Percentiles rank a stretch among this genome's conserved stretches.
These are phyloP conservation scores for Penicillium herquei DNA, from an alignment of 495 filamentous ascomycete species.

Conservation along the genomic window DNA sequence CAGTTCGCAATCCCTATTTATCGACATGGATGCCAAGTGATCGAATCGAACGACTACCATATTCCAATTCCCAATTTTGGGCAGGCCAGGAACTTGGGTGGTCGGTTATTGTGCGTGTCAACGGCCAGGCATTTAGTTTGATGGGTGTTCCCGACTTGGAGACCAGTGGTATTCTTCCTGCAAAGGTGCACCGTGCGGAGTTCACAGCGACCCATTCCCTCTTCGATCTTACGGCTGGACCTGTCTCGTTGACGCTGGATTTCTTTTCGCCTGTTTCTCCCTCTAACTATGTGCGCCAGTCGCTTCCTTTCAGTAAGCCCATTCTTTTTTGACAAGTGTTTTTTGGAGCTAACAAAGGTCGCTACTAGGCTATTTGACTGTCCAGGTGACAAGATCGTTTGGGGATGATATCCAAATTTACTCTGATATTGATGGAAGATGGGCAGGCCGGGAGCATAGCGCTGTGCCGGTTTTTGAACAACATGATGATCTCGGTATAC, in stretches of 20 bases:
- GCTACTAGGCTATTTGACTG: slow-evolving; percentile 59
- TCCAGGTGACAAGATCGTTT: slow-evolving; percentile 46
- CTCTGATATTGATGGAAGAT: slow-evolving; percentile 50
- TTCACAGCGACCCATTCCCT: slow-evolving; percentile 49
- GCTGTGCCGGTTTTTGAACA: slow-evolving; percentile 29
- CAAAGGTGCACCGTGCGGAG: slow-evolving; percentile 36
- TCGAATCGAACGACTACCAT: slow-evolving; percentile 35
- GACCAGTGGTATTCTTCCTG: slow-evolving; percentile 27
- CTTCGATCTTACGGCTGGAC: slow-evolving; percentile 43
- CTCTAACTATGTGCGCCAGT: slow-evolving; percentile 76
- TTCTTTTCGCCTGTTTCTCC: slow-evolving; percentile 90
- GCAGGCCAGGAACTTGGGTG: slow-evolving; percentile 45
- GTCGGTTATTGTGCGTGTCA: slow-evolving; percentile 48
- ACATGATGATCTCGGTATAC: slow-evolving; percentile 22
- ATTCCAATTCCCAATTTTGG: slow-evolving; percentile 51
- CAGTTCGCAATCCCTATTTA: slow-evolving; percentile 47
- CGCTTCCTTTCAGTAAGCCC: slow-evolving; percentile 66
- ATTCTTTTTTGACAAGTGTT: neutral
- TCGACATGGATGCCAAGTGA: slow-evolving; percentile 49
- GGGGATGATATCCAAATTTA: slow-evolving; percentile 43
- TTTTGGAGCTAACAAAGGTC: neutral
- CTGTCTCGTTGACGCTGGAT: slow-evolving; percentile 41
- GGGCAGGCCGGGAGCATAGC: slow-evolving; percentile 38
- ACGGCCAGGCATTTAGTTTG: slow-evolving; percentile 47
- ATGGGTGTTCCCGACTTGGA: slow-evolving; percentile 39